Base-by-base conservation (phyloP, 179 eudicot species). In the Kewa caespitosa region DNA sequence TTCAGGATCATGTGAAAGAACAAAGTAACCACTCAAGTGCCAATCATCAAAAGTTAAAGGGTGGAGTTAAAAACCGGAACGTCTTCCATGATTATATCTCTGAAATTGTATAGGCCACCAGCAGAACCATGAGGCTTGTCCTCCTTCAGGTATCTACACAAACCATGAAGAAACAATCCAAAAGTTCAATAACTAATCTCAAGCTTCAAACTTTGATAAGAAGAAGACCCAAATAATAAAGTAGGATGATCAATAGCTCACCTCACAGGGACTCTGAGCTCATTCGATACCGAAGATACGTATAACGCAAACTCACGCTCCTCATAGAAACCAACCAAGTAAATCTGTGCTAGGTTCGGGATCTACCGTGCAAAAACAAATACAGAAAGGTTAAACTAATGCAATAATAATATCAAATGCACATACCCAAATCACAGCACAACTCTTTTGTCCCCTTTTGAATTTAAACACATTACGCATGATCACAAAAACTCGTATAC, bases 71-170 rank as follows among this genome's bases (percentile, higher is more conserved):
- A 72, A 67, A 86, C 98, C 70, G 98, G 98, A 46, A 77, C 80
- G 65, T 94, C 98, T 86, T 94, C 98, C 97, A 94, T 87, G 72
- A 94, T 92, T 55, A 77, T 81, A 87, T 94, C 98, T 84, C 90
- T 87, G 83, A 90, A 94, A 77, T 85, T 87, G 80, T 90, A 91
- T 14, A 92, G 87, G 38, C 93, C 89, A 76, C 98, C 98, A 71
- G 97, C 98, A 70, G 98, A 94, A 77, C 98, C 98, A 87, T 92
- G 97, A 68, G 97, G 98, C 69, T 89, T 94, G 69, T 94, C 98
- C 85, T 94, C 98, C 84, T 75, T 92, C 88, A 94, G 81, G 78
- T 94, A 94, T 84, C 98, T 96, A 77, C 57, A 79, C 18, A 67
- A n/a, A 76, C 67, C 81, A 74, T 46, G 55, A 83, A 33, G 31